A percentile compares a stretch with the other conserved stretches of the same genome.
These are phyloP conservation scores for Peziza echinospora DNA, from an alignment of 495 filamentous ascomycete species.

Conservation along the genomic window DNA sequence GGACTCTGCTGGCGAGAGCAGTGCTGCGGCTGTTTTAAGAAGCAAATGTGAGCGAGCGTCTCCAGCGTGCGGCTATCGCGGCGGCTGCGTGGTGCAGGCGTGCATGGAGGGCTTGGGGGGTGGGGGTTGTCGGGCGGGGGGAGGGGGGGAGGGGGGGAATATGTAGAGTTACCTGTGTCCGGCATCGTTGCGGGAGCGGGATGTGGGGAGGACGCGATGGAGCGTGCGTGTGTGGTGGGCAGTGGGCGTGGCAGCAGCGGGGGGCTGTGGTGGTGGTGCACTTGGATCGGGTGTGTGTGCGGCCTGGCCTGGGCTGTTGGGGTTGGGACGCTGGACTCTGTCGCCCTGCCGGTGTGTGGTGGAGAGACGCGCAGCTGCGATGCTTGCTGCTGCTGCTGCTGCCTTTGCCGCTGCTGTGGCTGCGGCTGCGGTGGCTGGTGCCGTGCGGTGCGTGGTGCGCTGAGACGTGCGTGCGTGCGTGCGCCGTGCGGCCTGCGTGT, in stretches of 20 bases:
- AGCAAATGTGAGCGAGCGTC: neutral
- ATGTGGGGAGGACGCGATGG: slow-evolving; percentile 1
- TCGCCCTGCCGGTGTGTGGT: no score
- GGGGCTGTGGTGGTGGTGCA: no score
- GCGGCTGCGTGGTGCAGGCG: neutral
- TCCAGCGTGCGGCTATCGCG: neutral
- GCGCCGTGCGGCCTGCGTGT: neutral
- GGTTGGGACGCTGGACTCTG: no score
- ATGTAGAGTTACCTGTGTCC: neutral
- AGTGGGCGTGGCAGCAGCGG: no score
- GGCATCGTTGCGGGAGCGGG: neutral
- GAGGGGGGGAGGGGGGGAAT: neutral
- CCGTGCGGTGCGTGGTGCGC: neutral
- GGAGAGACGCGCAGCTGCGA: no score
- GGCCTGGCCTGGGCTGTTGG: no score
- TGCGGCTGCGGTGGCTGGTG: no score
- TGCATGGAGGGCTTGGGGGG: neutral
- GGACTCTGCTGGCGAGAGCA: neutral
- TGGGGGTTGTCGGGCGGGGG: neutral
- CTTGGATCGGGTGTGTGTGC: no score
- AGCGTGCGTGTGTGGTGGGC: neutral
- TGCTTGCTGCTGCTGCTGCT: no score
- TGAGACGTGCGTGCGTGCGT: neutral
- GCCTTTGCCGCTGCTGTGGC: no score
- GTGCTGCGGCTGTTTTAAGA: neutral